phyloP scores from a whole-genome alignment of 352 stramenopile species.

The Phytophthora niederhauseri region DNA sequence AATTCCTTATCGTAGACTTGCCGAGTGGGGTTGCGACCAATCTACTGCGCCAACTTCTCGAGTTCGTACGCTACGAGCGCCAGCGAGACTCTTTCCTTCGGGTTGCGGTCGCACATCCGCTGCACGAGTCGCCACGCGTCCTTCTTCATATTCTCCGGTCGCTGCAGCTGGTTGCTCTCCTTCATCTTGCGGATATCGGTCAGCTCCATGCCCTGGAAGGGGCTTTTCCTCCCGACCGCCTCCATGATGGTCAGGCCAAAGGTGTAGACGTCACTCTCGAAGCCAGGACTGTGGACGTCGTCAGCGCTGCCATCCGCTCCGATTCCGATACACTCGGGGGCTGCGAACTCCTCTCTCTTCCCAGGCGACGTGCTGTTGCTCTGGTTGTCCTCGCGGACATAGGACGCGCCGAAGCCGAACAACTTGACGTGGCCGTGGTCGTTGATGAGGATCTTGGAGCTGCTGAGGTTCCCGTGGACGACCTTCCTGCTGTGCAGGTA shows the following conservation, averaged over 20 bases:
- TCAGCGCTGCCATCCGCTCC: neutral
- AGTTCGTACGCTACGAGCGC: neutral
- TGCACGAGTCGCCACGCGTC: slow-evolving; percentile 14
- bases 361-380: slow-evolving; percentile 24
- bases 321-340: slow-evolving; percentile 32
- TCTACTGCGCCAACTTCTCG: neutral
- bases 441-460: slow-evolving; percentile 42
- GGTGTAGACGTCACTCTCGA: slow-evolving; percentile 44
- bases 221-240: slow-evolving; percentile 20
- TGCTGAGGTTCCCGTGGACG: slow-evolving; percentile 47
- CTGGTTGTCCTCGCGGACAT: slow-evolving; percentile 29
- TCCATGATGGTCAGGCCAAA: slow-evolving; percentile 43
- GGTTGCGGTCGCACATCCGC: neutral
- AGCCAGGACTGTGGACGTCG: slow-evolving; percentile 10
- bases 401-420: slow-evolving; percentile 41
- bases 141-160: slow-evolving; percentile 8
- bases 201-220: slow-evolving; percentile 3
- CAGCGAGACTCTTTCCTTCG: neutral
- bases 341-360: slow-evolving; percentile 28
- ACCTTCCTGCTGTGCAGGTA: slow-evolving; percentile 41
- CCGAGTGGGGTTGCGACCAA: neutral
- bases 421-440: slow-evolving; percentile 32
- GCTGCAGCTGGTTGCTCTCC: neutral
- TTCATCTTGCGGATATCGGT: slow-evolving; percentile 11
- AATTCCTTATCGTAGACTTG: too few species aligned